Percentiles rank a stretch among this genome's conserved stretches.
These are phyloP conservation scores for Coelastrella sp. DNA, from an alignment of 139 green algal genomes.

Conservation along the genomic window DNA sequence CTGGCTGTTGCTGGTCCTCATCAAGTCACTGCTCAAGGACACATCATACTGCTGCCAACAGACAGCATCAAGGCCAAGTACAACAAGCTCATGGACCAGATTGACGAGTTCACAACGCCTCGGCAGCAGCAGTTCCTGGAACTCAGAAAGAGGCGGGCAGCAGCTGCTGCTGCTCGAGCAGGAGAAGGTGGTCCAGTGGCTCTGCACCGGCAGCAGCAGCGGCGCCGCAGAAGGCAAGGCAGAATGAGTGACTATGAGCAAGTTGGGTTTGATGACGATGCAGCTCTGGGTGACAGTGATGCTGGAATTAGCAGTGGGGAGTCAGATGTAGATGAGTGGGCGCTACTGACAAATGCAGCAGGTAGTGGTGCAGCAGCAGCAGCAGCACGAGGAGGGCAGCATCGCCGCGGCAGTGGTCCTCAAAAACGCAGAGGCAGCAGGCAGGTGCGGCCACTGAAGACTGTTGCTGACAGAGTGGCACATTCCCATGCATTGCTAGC, in stretches of 20 bases:
- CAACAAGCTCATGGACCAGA: constrained; percentile 7
- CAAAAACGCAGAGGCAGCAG: too few species aligned
- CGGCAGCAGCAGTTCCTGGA: neutral
- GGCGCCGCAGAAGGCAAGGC: neutral
- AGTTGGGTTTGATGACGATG: neutral
- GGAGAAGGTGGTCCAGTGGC: neutral
- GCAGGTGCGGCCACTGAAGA: constrained; percentile 22
- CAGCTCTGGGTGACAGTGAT: neutral
- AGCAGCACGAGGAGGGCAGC: neutral
- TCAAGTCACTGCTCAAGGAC: constrained; percentile 4
- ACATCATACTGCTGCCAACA: constrained; percentile 33
- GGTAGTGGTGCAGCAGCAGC: neutral
- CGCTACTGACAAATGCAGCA: neutral
- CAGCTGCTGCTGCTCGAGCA: constrained; percentile 9
- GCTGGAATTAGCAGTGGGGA: constrained; percentile 13
- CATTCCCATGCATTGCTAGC: neutral
- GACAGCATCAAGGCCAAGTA: constrained; percentile 3
- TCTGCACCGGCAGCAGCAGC: neutral
- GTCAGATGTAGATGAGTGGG: constrained; percentile 21
- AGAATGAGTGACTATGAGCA: neutral
- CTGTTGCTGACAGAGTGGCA: neutral
- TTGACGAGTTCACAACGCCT: constrained; percentile 25
- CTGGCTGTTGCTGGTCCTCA: constrained; percentile 5
- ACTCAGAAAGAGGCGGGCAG: constrained; percentile 3
- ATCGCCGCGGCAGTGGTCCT: neutral